Percentiles rank a stretch among this genome's conserved stretches.
Conservation (phyloP, 805 yeast genomes). For the Wickerhamomyces silvicola region DNA sequence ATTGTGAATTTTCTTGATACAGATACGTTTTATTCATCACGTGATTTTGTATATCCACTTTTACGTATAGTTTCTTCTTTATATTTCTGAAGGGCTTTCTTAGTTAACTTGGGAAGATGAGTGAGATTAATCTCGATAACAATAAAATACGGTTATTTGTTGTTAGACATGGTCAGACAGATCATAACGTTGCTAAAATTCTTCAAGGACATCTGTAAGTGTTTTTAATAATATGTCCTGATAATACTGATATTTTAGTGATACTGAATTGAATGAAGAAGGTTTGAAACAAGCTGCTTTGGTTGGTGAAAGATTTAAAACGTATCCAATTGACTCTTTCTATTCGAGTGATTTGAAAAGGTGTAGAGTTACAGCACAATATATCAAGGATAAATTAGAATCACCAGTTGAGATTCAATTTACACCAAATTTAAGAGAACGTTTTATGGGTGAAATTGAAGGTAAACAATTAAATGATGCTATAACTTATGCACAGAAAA, state of each 20-base stretch:
- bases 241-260: constrained; percentile 19
- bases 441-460: constrained; percentile 74
- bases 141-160: constrained; percentile 44
- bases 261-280: constrained; percentile 53
- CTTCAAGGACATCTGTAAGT: constrained; percentile 63
- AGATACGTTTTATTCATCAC: too few relatives aligned
- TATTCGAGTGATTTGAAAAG: constrained; percentile 40
- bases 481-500: constrained; percentile 37
- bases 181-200: constrained; percentile 59
- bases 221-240: too few relatives aligned
- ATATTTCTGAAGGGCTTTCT: neutral
- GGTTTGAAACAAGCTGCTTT: constrained; percentile 57
- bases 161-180: constrained; percentile 83
- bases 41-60: too few relatives aligned
- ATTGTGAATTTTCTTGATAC: too few relatives aligned
- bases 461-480: constrained; percentile 72
- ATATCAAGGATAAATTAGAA: constrained; percentile 27
- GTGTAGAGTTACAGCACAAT: constrained; percentile 52
- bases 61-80: too few relatives aligned
- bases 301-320: constrained; percentile 39
- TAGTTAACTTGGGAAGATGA: constrained; percentile 4
- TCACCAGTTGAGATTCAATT: constrained; percentile 22
- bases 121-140: constrained; percentile 8
- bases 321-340: constrained; percentile 26
- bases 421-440: constrained; percentile 54